These are phyloP conservation scores for Tetrapisispora fleetii DNA, from an alignment of 805 yeast species.

Conservation along the genomic window DNA sequence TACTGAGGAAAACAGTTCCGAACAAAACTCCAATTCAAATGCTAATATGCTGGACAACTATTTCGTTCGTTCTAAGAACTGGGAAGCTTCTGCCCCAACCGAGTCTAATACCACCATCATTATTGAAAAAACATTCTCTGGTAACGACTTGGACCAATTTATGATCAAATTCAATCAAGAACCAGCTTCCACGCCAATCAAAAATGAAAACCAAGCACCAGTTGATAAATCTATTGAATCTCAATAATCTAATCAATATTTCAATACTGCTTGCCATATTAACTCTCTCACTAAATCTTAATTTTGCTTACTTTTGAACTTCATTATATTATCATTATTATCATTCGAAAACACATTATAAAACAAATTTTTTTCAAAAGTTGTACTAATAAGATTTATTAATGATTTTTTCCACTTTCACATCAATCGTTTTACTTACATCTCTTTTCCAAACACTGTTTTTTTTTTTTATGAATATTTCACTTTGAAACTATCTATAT, in stretches of 20 bases:
- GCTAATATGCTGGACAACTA: slow-evolving; percentile 13
- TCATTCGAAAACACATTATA: too few relatives aligned
- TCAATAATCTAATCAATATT: too few relatives aligned
- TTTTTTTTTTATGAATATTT: too few relatives aligned
- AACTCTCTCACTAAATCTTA: neutral
- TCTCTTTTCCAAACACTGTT: neutral
- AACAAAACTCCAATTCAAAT: slow-evolving; percentile 1
- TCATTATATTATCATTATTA: too few relatives aligned
- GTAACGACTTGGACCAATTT: slow-evolving; percentile 19
- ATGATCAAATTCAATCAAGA: slow-evolving; percentile 1
- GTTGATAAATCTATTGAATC: slow-evolving; percentile 3
- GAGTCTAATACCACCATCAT: slow-evolving; percentile 9
- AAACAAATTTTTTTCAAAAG: too few relatives aligned
- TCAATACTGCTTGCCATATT: neutral
- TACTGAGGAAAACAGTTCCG: slow-evolving; percentile 1
- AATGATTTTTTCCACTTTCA: too few relatives aligned
- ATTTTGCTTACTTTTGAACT: neutral
- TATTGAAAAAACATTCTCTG: slow-evolving; percentile 15
- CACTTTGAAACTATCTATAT: too few relatives aligned
- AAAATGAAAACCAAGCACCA: slow-evolving; percentile 13
- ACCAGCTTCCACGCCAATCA: neutral
- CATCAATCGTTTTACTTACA: neutral
- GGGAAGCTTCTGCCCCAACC: slow-evolving; percentile 18
- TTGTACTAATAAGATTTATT: too few relatives aligned
- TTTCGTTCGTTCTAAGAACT: slow-evolving; percentile 24